Base-by-base conservation (phyloP, 192 early-diverging fungal species). In the Phlyctochytrium bullatum region DNA sequence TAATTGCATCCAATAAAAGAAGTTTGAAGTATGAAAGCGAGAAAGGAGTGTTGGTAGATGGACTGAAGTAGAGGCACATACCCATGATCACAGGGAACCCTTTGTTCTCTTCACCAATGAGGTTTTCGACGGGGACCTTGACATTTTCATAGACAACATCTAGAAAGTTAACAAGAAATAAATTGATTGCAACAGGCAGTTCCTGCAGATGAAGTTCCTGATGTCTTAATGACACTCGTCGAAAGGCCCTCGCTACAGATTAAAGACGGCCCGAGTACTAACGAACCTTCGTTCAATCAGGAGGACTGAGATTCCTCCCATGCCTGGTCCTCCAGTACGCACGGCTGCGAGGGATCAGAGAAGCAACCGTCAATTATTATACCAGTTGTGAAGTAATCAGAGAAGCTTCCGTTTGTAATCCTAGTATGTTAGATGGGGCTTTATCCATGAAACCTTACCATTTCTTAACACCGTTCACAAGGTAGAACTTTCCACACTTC, bases 121-220 rank as follows among this genome's bases (percentile, higher is more conserved):
- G 61, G 68, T 90, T 89, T 63, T 89, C 87, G 29, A 83, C 86
- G 25, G 88, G 89, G 17, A 90, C 89, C 70, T 89, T 89, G 59
- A 90, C 89, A 59, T 90, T 87, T 57, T 88, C 85, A 66, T 85
- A 57, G 20, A 28, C 16, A 6, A 57, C 54, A 27, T 57, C 40
- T 47, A 47, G 40, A 47, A 14, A 14, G 40, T 47, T 47, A 47
- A 47, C 40, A 47, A 20, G 20, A 20, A 6, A 47, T 47, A 14
- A 6, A 47, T 47, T n/a, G n/a, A n/a, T n/a, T n/a, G n/a, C n/a
- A n/a, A 47, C 81, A 86, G 31, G 84, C 67, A 4, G 89, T 90
- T 52, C 88, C 88, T 28, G 88, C 88, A 47, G 83, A 71, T 16
- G 79, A 47, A 1, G 86, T 80, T 54, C 87, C 89, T 0, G 89